Evolutionary conservation across 495 filamentous ascomycete genomes (phyloP).

Genomic region (Hypoxylon rickii): DNA sequence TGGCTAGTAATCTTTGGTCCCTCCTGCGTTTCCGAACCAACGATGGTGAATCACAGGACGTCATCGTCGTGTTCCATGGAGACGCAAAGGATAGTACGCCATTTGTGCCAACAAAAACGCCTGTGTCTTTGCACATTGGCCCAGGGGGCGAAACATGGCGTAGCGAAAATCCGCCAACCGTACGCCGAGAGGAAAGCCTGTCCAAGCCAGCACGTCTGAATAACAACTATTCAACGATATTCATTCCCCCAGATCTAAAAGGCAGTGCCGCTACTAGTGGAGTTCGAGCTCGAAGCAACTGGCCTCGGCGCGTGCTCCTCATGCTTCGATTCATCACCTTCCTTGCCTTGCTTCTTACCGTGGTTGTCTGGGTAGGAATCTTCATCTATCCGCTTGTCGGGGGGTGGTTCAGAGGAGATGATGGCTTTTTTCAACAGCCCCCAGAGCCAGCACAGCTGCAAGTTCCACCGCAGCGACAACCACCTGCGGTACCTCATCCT

Average conservation of each 20-base stretch:
- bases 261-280: background rate
- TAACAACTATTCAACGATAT: background rate
- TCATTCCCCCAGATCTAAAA: background rate
- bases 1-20: background rate
- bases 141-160: background rate
- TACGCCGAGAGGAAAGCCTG: background rate
- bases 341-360: background rate
- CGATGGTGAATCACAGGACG: background rate
- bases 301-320: background rate
- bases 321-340: background rate
- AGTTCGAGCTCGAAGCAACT: background rate
- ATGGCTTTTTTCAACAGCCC: too few relatives aligned
- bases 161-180: background rate
- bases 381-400: too few relatives aligned
- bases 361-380: background rate
- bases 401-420: background rate
- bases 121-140: background rate
- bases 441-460: too few relatives aligned
- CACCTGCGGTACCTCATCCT: background rate
- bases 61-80: slow-evolving; percentile 3
- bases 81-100: background rate
- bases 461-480: too few relatives aligned
- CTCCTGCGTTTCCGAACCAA: background rate
- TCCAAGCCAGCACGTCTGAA: background rate
- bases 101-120: background rate